Evolutionary conservation across 75 land plant genomes (phyloP).

Genomic region (Cunninghamia lanceolata): DNA sequence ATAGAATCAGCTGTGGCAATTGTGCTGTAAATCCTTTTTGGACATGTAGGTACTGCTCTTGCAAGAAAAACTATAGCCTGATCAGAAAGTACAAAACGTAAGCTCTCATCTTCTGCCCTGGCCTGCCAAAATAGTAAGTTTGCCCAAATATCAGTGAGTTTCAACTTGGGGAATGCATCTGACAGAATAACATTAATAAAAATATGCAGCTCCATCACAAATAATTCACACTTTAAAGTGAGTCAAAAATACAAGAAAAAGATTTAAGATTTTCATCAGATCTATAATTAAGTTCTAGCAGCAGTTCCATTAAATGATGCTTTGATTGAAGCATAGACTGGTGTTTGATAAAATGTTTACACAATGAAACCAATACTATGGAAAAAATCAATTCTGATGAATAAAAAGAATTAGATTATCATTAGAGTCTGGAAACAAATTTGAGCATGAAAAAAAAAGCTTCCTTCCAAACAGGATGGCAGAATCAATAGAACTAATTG

Average conservation of each 20-base stretch:
- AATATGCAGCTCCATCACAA: not conserved
- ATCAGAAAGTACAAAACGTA: conserved; percentile 85
- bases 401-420: not conserved
- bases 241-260: not conserved
- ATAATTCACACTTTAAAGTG: too few species aligned
- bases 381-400: not conserved
- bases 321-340: not conserved
- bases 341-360: not conserved
- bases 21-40: conserved; percentile 28
- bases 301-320: not conserved
- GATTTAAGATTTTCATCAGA: not conserved
- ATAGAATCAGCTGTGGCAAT: conserved; percentile 48
- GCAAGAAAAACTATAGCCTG: conserved; percentile 75
- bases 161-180: not conserved
- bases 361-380: not conserved
- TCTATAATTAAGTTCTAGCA: not conserved
- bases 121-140: conserved; percentile 57
- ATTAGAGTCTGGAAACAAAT: not conserved
- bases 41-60: conserved; percentile 30
- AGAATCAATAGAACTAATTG: not conserved
- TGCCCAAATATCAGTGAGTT: not conserved
- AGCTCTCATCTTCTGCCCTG: conserved; percentile 89
- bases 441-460: not conserved
- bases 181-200: not conserved
- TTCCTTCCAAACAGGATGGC: not conserved